A percentile compares a stretch with the other conserved stretches of the same genome.
These are phyloP conservation scores for Hanseniaspora guilliermondii DNA, from an alignment of 805 yeast species.

Conservation along the genomic window DNA sequence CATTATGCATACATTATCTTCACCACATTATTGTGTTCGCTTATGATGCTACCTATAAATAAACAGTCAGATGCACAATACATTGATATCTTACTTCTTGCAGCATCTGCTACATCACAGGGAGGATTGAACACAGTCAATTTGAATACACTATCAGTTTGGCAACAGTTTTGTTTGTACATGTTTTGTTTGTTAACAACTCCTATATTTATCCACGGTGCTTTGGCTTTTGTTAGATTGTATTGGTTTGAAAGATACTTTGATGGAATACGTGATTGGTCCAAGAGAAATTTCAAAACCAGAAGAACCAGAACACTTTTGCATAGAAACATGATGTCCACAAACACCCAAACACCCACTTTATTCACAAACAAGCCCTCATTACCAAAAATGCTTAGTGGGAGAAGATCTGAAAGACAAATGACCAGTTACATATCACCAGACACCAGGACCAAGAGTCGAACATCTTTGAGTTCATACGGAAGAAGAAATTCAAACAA, in stretches of 20 bases:
- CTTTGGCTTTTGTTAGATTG: constrained; percentile 60
- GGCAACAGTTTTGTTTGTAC: constrained; percentile 70
- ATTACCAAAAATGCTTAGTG: not conserved
- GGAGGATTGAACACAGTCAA: constrained; percentile 83
- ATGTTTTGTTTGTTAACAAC: constrained; percentile 55
- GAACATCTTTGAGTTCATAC: constrained; percentile 8
- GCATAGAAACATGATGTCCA: constrained; percentile 21
- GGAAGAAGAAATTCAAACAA: not conserved
- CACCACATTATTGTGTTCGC: constrained; percentile 53
- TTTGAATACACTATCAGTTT: constrained; percentile 47
- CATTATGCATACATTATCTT: constrained; percentile 61
- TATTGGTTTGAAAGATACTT: constrained; percentile 84
- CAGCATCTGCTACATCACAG: constrained; percentile 72
- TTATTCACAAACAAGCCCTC: not conserved
- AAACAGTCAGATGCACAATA: constrained; percentile 37
- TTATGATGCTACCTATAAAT: constrained; percentile 63
- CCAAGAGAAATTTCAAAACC: constrained; percentile 70
- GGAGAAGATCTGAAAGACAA: not conserved
- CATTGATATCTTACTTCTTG: constrained; percentile 67
- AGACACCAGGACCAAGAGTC: constrained; percentile 18
- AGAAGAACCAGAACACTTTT: constrained; percentile 45
- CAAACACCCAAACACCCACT: constrained; percentile 15
- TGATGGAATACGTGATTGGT: constrained; percentile 63
- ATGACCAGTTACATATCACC: constrained; percentile 3
- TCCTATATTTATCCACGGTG: constrained; percentile 79